Percentiles rank a stretch among this genome's conserved stretches.
Evolutionary conservation across 805 yeast genomes (phyloP).

Genomic region (Myxozyma neotropica): DNA sequence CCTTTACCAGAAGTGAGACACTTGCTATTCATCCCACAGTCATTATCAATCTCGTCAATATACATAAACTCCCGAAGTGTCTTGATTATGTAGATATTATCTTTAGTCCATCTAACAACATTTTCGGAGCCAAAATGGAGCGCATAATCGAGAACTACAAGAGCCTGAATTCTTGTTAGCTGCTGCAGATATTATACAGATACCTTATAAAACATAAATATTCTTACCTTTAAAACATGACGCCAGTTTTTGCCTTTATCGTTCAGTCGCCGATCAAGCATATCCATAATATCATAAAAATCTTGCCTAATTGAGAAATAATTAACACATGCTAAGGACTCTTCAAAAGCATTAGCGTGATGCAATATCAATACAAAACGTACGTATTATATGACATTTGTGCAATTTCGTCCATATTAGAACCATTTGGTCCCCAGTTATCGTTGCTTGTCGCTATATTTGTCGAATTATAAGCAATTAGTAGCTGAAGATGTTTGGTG

Average conservation of each 20-base stretch:
- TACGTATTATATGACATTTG: conserved; percentile 64
- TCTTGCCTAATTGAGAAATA: conserved; percentile 54
- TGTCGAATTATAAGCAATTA: neutral
- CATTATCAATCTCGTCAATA: conserved; percentile 72
- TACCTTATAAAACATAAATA: no score
- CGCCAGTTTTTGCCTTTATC: conserved; percentile 98
- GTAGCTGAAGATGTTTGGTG: neutral
- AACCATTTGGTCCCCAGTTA: conserved; percentile 77
- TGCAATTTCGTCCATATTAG: conserved; percentile 81
- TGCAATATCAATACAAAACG: conserved; percentile 36
- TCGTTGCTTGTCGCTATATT: conserved; percentile 79
- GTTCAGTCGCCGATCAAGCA: conserved; percentile 85
- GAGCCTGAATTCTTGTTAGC: conserved; percentile 46
- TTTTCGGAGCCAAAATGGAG: conserved; percentile 84
- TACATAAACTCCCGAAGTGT: conserved; percentile 88
- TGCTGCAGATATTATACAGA: neutral
- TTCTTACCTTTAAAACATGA: conserved; percentile 71
- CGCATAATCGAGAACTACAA: conserved; percentile 82
- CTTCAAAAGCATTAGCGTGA: no score
- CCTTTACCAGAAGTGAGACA: no score
- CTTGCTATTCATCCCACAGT: conserved; percentile 75
- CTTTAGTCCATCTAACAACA: conserved; percentile 88
- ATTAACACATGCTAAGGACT: no score
- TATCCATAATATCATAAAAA: conserved; percentile 87
- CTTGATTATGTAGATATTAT: conserved; percentile 82